These are phyloP conservation scores for Botrytis porri DNA, from an alignment of 2,329 filamentous ascomycete species.

Conservation along the genomic window DNA sequence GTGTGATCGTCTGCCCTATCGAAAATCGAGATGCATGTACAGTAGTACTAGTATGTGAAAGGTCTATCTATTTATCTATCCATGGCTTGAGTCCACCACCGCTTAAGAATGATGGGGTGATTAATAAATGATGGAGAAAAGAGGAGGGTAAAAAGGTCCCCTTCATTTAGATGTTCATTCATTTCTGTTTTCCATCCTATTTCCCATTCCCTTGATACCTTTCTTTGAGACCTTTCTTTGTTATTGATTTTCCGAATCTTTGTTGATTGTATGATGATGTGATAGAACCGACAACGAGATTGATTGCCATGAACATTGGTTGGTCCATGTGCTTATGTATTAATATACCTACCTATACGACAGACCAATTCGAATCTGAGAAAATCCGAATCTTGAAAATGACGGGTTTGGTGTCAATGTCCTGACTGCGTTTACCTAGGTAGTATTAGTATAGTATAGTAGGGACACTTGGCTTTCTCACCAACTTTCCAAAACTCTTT, in stretches of 20 bases:
- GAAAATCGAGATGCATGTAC: slow-evolving; percentile 8
- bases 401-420: neutral
- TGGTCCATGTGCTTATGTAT: neutral
- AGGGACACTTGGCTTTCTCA: neutral
- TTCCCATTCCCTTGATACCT: neutral
- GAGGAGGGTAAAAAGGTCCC: neutral
- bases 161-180: neutral
- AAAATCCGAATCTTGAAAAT: neutral
- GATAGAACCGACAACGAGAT: neutral
- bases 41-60: neutral
- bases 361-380: neutral
- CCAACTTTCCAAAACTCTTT: neutral
- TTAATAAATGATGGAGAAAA: neutral
- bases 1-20: slow-evolving; percentile 14
- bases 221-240: neutral
- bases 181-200: neutral
- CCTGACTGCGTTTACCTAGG: neutral
- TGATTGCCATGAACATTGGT: neutral
- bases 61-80: neutral
- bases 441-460: neutral
- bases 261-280: neutral
- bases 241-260: neutral
- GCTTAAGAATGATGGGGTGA: neutral
- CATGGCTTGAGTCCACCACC: neutral
- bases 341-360: too few species aligned